A percentile compares a stretch with the other conserved stretches of the same genome.
Evolutionary conservation across 305 asterid species (phyloP).

Genomic region (Fraxinus angustifolia): DNA sequence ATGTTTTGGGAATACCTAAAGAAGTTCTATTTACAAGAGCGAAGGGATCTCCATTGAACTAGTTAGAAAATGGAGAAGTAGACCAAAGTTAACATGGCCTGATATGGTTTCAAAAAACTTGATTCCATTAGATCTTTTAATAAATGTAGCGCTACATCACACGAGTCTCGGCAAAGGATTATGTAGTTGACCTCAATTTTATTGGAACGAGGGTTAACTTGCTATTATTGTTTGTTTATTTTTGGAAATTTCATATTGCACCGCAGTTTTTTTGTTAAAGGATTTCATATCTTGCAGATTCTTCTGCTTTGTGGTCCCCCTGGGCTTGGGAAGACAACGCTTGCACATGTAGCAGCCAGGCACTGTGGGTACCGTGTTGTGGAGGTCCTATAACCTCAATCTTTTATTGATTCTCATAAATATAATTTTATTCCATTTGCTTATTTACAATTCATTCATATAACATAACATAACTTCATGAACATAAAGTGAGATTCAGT

Average conservation of each 20-base stretch:
- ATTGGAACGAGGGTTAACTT: neutral
- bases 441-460: conserved; percentile 20
- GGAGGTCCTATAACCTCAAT: conserved; percentile 55
- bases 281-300: conserved; percentile 49
- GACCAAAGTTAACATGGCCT: neutral
- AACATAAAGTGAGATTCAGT: conserved; percentile 14
- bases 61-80: neutral
- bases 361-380: conserved; percentile 98
- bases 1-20: neutral
- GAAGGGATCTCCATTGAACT: neutral
- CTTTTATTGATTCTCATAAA: conserved; percentile 17
- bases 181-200: neutral
- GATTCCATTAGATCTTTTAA: neutral
- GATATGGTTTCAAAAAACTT: neutral
- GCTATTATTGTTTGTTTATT: neutral
- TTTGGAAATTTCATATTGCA: neutral
- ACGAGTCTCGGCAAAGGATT: neutral
- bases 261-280: neutral
- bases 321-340: conserved; percentile 98
- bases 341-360: conserved; percentile 96
- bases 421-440: conserved; percentile 25
- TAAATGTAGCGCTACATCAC: neutral
- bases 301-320: conserved; percentile 98
- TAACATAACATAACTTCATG: conserved; percentile 23
- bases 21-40: neutral